phyloP scores from a whole-genome alignment of 73 alveolate species.

The Tetrahymena elliotti region DNA sequence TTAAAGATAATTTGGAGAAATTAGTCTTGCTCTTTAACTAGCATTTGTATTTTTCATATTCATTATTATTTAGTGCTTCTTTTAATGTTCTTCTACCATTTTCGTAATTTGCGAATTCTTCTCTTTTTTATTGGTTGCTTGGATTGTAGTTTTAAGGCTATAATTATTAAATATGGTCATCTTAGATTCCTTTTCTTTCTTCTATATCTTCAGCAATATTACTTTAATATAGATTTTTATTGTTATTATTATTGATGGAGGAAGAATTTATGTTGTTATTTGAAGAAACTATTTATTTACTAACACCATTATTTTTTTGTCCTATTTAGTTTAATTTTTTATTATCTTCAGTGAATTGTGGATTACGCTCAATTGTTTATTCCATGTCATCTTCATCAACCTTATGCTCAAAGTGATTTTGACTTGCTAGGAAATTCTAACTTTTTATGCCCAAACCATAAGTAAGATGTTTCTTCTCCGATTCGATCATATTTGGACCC shows the following conservation, averaged over 20 bases:
- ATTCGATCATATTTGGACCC: background rate
- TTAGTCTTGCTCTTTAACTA: background rate
- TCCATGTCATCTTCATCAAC: background rate
- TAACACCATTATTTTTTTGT: too few relatives aligned
- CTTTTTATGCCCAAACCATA: too few relatives aligned
- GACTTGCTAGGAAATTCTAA: background rate
- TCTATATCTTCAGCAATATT: background rate
- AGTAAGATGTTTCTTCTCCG: too few relatives aligned
- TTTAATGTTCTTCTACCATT: background rate
- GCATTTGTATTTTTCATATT: background rate
- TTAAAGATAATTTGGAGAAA: background rate
- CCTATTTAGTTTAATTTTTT: background rate
- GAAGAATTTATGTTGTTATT: background rate
- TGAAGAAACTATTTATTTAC: background rate
- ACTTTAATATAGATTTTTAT: background rate
- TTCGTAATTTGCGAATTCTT: background rate
- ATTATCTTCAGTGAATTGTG: background rate
- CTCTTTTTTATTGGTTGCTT: background rate
- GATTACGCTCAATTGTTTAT: background rate
- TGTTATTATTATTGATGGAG: background rate
- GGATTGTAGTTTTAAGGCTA: background rate
- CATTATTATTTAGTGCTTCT: background rate
- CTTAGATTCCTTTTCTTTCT: background rate
- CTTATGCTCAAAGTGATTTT: background rate
- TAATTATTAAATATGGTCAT: background rate